These are phyloP conservation scores for Odontarrhena argentea DNA, from an alignment of 345 rosid genomes.

Conservation along the genomic window DNA sequence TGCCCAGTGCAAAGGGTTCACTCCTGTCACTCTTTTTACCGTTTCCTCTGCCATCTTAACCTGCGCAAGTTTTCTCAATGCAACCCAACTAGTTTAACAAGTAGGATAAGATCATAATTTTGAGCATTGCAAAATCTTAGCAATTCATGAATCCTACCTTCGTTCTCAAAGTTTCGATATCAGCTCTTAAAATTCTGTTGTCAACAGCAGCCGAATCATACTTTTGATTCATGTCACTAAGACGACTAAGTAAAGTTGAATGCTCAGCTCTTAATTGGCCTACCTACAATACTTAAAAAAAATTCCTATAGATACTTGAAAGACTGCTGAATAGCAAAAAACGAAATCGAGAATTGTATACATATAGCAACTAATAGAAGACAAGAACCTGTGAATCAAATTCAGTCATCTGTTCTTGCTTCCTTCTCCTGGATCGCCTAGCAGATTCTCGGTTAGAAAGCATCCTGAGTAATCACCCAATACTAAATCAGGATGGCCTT, in stretches of 20 bases:
- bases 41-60: conserved; percentile 99
- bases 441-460: conserved; percentile 98
- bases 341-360: background rate
- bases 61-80: conserved; percentile 45
- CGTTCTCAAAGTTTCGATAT: conserved; percentile 86
- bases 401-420: conserved; percentile 87
- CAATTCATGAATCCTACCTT: conserved; percentile 53
- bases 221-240: conserved; percentile 73
- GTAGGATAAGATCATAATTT: background rate
- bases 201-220: conserved; percentile 77
- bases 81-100: conserved; percentile 7
- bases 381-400: conserved; percentile 76
- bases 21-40: conserved; percentile 81
- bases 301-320: conserved; percentile 17
- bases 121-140: background rate
- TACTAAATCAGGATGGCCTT: conserved; percentile 2
- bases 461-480: conserved; percentile 60
- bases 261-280: conserved; percentile 78
- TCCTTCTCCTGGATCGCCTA: conserved; percentile 93
- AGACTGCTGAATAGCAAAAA: conserved; percentile 13
- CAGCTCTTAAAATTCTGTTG: conserved; percentile 92
- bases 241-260: conserved; percentile 63
- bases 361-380: conserved; percentile 12
- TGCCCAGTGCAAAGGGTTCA: conserved; percentile 66
- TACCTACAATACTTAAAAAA: conserved; percentile 51